phyloP scores from a whole-genome alignment of 495 filamentous ascomycete genomes.

The Neurospora tetraspora region DNA sequence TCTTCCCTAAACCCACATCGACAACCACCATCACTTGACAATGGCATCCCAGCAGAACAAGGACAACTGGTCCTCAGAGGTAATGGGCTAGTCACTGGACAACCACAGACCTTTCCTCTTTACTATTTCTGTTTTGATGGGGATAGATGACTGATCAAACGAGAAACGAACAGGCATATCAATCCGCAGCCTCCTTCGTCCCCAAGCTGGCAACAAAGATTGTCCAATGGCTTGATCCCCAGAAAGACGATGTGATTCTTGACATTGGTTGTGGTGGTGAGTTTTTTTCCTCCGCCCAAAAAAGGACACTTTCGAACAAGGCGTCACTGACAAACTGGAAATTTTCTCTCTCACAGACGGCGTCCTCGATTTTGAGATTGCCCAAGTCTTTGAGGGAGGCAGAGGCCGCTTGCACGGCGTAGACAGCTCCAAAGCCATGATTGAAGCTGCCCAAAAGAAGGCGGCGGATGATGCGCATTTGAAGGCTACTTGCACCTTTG shows the following conservation, averaged over 20 bases:
- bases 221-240: conserved; percentile 52
- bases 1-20: background rate
- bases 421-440: conserved; percentile 58
- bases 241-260: conserved; percentile 51
- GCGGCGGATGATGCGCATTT: conserved; percentile 5
- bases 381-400: conserved; percentile 26
- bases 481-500: conserved; percentile 29
- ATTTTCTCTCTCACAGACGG: conserved; percentile 37
- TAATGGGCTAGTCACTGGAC: conserved; percentile 11
- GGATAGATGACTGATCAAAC: background rate
- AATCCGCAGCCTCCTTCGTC: conserved; percentile 59
- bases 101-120: background rate
- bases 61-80: conserved; percentile 53
- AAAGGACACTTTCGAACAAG: background rate
- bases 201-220: conserved; percentile 57
- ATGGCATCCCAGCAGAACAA: conserved; percentile 25
- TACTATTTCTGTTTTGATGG: background rate
- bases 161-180: conserved; percentile 41
- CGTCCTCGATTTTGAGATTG: conserved; percentile 49
- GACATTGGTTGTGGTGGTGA: conserved; percentile 66
- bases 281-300: conserved; percentile 2
- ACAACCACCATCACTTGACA: background rate
- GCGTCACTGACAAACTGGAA: background rate
- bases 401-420: conserved; percentile 47
- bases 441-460: conserved; percentile 39